Evolutionary conservation across 495 filamentous ascomycete species (phyloP).

Genomic region (Xylaria flabelliformis): DNA sequence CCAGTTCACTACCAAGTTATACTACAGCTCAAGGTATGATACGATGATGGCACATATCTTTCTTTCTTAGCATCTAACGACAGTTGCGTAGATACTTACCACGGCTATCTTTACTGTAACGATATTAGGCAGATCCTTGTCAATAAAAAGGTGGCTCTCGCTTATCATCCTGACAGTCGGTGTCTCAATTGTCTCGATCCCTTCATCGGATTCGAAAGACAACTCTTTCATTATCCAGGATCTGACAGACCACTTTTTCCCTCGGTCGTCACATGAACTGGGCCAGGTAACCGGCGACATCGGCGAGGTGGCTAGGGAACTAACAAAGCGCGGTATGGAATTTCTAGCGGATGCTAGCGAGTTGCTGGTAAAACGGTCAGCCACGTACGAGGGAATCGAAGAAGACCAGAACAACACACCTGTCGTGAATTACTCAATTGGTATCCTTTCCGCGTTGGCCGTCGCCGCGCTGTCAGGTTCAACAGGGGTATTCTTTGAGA

Average conservation of each 20-base stretch:
- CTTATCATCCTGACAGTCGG: conserved; percentile 82
- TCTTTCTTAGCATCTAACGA: background rate
- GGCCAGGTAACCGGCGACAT: conserved; percentile 54
- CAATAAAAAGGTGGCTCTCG: conserved; percentile 75
- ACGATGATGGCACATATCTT: conserved; percentile 30
- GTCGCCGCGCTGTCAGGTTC: conserved; percentile 81
- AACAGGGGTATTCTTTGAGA: conserved; percentile 93
- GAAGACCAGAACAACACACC: conserved; percentile 74
- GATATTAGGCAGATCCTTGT: conserved; percentile 73
- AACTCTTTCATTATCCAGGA: conserved; percentile 59
- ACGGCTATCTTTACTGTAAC: conserved; percentile 87
- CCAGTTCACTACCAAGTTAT: conserved; percentile 92
- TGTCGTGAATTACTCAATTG: conserved; percentile 74
- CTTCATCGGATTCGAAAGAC: conserved; percentile 56
- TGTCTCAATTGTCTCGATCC: conserved; percentile 87
- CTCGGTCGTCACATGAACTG: conserved; percentile 71
- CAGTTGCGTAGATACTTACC: conserved; percentile 65
- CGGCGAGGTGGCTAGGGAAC: conserved; percentile 54
- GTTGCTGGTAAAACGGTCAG: conserved; percentile 73
- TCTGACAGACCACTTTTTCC: conserved; percentile 68
- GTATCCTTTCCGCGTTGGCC: conserved; percentile 76
- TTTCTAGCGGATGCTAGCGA: conserved; percentile 43
- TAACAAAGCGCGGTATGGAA: conserved; percentile 54
- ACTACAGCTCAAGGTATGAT: conserved; percentile 75
- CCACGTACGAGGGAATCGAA: conserved; percentile 91